Conservation (phyloP, 1,284 basidiomycete genomes). For the Fistulinella cinereoalba region DNA sequence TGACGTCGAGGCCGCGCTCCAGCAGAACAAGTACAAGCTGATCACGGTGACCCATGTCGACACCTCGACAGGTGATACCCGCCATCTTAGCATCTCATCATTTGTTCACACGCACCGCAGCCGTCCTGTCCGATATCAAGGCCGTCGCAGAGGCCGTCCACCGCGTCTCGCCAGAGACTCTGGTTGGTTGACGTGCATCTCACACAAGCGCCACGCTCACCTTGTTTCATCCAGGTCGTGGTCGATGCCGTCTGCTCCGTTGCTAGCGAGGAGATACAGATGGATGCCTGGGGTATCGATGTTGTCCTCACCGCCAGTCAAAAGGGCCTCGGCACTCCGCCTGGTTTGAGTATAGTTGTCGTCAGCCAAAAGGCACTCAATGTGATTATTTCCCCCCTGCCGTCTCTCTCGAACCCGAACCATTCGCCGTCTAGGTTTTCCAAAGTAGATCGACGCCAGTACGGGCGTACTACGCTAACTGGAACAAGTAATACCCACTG, state of each 20-base stretch:
- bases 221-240: constrained; percentile 50
- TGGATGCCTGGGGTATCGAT: constrained; percentile 94
- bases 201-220: neutral
- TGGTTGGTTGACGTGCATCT: constrained; percentile 52
- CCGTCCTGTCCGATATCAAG: constrained; percentile 85
- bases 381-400: constrained; percentile 31
- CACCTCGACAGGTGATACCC: constrained; percentile 72
- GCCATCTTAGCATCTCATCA: neutral
- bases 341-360: constrained; percentile 85
- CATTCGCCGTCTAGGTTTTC: constrained; percentile 47
- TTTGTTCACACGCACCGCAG: constrained; percentile 32
- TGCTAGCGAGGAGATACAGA: constrained; percentile 91
- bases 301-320: constrained; percentile 89
- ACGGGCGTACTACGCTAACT: constrained; percentile 84
- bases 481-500: constrained; percentile 62
- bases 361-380: constrained; percentile 81
- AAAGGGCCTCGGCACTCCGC: constrained; percentile 95
- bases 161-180: constrained; percentile 80
- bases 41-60: constrained; percentile 95
- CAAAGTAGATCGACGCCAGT: constrained; percentile 70
- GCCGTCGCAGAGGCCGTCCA: constrained; percentile 75
- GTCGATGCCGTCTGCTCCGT: constrained; percentile 96
- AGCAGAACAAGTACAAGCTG: constrained; percentile 84
- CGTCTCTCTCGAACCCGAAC: neutral
- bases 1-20: constrained; percentile 73